phyloP scores from a whole-genome alignment of 768 basidiomycete genomes.

The Cyclocybe cylindracea region DNA sequence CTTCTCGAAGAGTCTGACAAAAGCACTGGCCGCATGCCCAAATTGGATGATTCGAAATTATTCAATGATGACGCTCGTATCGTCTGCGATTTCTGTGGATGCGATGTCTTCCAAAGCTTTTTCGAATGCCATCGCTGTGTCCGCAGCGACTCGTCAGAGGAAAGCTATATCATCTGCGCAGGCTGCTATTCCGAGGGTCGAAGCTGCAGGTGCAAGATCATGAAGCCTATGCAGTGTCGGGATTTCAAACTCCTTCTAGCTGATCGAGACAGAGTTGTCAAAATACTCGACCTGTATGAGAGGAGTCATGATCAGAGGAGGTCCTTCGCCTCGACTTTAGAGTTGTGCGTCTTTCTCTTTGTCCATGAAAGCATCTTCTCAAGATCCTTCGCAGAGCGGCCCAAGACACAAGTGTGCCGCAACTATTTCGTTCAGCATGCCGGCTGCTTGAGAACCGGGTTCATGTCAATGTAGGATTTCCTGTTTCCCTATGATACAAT shows the following conservation, averaged over 20 bases:
- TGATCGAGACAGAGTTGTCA: slow-evolving; percentile 8
- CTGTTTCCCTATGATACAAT: neutral
- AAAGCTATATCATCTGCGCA: slow-evolving; percentile 60
- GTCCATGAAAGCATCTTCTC: neutral
- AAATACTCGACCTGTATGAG: slow-evolving; percentile 9
- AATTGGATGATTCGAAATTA: neutral
- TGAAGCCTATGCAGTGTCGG: slow-evolving; percentile 63
- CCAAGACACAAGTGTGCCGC: slow-evolving; percentile 2
- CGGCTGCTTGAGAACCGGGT: slow-evolving; percentile 22
- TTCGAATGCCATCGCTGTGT: slow-evolving; percentile 67
- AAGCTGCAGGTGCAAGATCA: slow-evolving; percentile 60
- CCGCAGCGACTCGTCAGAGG: slow-evolving; percentile 26
- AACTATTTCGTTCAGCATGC: slow-evolving; percentile 31
- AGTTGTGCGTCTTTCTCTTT: slow-evolving; percentile 7
- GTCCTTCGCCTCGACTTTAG: neutral
- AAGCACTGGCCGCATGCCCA: slow-evolving; percentile 1
- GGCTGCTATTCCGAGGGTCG: slow-evolving; percentile 80
- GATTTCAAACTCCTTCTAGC: slow-evolving; percentile 46
- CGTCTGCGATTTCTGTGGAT: slow-evolving; percentile 78
- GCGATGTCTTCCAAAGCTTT: slow-evolving; percentile 81
- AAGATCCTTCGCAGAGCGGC: slow-evolving; percentile 1
- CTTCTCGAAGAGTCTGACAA: slow-evolving; percentile 47
- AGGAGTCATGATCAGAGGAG: neutral
- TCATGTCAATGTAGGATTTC: slow-evolving; percentile 5
- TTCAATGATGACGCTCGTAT: slow-evolving; percentile 29